phyloP scores from a whole-genome alignment of 805 yeast species.

The Yamadazyma takamatsuzukensis region DNA sequence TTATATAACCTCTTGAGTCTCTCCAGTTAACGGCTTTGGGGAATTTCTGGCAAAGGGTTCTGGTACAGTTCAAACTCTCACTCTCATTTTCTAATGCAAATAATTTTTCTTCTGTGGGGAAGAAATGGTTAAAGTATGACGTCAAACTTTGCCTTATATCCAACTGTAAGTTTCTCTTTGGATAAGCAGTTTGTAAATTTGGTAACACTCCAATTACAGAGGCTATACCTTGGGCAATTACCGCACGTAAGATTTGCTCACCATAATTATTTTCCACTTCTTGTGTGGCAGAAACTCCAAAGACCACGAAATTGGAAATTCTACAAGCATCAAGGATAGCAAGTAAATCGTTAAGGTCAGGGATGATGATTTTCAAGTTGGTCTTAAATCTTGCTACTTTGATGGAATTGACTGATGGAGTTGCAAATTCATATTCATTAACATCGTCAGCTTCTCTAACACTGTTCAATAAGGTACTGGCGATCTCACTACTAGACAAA shows the following conservation, averaged over 20 bases:
- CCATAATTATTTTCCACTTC: conserved; percentile 82
- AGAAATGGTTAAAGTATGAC: conserved; percentile 40
- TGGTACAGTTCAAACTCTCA: conserved; percentile 69
- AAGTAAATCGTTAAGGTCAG: conserved; percentile 62
- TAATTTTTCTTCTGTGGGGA: conserved; percentile 70
- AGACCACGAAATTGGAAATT: conserved; percentile 82
- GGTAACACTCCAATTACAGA: conserved; percentile 76
- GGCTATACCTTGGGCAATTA: conserved; percentile 89
- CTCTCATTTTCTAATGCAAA: conserved; percentile 63
- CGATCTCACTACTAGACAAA: conserved; percentile 52
- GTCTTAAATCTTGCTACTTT: conserved; percentile 68
- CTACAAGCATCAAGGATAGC: conserved; percentile 82
- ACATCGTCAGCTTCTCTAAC: conserved; percentile 33
- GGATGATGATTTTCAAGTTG: conserved; percentile 67
- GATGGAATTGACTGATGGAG: conserved; percentile 51
- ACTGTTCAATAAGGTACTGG: conserved; percentile 46
- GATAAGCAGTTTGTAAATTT: conserved; percentile 62
- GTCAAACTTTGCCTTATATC: conserved; percentile 49
- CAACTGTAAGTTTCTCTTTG: conserved; percentile 71
- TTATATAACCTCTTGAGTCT: conserved; percentile 83
- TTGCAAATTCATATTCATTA: conserved; percentile 20
- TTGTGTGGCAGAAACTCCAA: conserved; percentile 81
- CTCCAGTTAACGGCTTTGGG: conserved; percentile 90
- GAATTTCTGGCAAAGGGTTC: conserved; percentile 77
- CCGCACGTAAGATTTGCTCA: conserved; percentile 84